Evolutionary conservation across 305 asterid species (phyloP).

Genomic region (Stenogyne calaminthoides): DNA sequence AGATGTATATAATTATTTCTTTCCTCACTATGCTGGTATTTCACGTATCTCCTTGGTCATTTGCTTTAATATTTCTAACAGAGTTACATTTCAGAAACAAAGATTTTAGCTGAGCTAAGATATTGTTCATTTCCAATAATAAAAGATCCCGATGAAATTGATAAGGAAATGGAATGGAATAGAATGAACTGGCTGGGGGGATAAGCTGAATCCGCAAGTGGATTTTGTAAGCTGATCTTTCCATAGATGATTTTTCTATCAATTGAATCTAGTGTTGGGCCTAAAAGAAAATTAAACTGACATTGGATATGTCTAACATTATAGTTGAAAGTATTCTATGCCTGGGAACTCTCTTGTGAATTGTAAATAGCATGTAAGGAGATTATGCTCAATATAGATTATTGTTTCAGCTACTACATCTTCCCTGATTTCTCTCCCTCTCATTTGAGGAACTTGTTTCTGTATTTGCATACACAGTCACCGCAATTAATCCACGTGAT

Average conservation of each 20-base stretch:
- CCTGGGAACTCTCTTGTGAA: background rate
- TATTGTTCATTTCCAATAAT: slow-evolving; percentile 8
- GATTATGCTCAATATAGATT: background rate
- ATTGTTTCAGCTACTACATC: background rate
- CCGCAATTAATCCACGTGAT: background rate
- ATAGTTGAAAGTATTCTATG: background rate
- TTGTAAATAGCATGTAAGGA: background rate
- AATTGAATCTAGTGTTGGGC: background rate
- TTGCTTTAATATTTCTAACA: background rate
- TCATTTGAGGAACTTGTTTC: background rate
- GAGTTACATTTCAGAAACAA: background rate
- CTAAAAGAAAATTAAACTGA: background rate
- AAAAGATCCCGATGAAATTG: background rate
- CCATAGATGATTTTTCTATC: background rate
- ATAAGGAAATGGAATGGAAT: too few species aligned
- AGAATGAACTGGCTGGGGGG: background rate
- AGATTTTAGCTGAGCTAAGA: slow-evolving; percentile 9
- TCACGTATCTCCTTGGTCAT: slow-evolving; percentile 6
- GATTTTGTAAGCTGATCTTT: background rate
- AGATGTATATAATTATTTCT: background rate
- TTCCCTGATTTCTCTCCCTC: background rate
- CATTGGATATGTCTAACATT: background rate
- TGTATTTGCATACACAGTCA: background rate
- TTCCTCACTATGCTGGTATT: background rate
- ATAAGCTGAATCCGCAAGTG: background rate